These are phyloP conservation scores for Nothophoma quercina DNA, from an alignment of 2,329 filamentous ascomycete species.

Conservation along the genomic window DNA sequence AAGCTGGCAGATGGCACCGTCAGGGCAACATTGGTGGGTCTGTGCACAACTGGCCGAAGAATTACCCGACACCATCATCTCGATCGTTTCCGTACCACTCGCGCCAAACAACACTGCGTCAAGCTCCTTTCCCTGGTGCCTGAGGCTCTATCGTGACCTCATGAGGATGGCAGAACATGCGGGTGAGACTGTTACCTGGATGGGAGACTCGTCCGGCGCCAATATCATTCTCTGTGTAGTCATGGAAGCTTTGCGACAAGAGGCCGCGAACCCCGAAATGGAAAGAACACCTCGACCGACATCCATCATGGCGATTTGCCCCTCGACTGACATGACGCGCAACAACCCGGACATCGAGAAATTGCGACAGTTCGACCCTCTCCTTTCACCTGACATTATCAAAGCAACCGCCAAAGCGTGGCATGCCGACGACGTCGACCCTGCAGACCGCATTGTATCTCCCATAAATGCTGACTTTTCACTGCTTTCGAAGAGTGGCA, in stretches of 20 bases:
- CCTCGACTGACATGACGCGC: conserved; percentile 59
- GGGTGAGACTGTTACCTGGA: conserved; percentile 57
- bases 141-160: conserved; percentile 54
- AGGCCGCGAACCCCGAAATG: conserved; percentile 17
- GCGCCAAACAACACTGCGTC: conserved; percentile 62
- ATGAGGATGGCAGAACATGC: conserved; percentile 50
- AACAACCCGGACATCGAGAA: conserved; percentile 54
- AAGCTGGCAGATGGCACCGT: conserved; percentile 62
- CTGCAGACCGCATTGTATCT: conserved; percentile 57
- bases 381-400: conserved; percentile 55
- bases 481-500: conserved; percentile 47
- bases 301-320: conserved; percentile 56
- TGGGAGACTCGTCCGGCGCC: conserved; percentile 64
- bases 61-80: conserved; percentile 53
- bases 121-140: conserved; percentile 57
- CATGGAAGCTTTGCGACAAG: conserved; percentile 49
- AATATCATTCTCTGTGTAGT: conserved; percentile 59
- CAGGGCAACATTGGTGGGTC: conserved; percentile 61
- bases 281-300: conserved; percentile 35
- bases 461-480: conserved; percentile 57
- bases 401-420: conserved; percentile 54
- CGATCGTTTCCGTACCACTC: conserved; percentile 62
- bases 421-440: conserved; percentile 49
- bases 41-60: conserved; percentile 55
- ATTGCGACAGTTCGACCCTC: conserved; percentile 54